A percentile compares a stretch with the other conserved stretches of the same genome.
phyloP scores from a whole-genome alignment of 129 eudicot species.

The Dittrichia graveolens region DNA sequence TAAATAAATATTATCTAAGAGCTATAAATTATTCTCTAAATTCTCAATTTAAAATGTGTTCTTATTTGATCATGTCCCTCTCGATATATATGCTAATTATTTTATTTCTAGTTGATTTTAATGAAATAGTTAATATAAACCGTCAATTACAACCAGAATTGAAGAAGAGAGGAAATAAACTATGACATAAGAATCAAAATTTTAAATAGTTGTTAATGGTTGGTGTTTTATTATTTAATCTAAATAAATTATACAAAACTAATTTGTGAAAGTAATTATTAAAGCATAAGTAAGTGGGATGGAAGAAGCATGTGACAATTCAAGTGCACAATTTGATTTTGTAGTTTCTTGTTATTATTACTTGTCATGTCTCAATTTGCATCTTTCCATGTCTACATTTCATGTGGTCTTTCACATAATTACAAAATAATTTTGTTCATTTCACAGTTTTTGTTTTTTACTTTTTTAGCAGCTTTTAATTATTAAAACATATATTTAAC shows the following conservation, averaged over 20 bases:
- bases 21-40: too few relatives aligned
- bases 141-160: too few relatives aligned
- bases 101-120: too few relatives aligned
- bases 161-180: too few relatives aligned
- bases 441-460: not conserved
- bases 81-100: too few relatives aligned
- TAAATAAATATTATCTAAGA: too few relatives aligned
- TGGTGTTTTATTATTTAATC: not conserved
- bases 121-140: too few relatives aligned
- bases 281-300: not conserved
- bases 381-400: constrained; percentile 6
- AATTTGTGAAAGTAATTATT: not conserved
- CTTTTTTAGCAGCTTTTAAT: not conserved
- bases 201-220: not conserved
- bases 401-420: not conserved
- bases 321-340: constrained; percentile 27
- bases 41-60: too few relatives aligned
- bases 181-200: too few relatives aligned
- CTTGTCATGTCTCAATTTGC: constrained; percentile 11
- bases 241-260: not conserved
- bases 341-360: constrained; percentile 11
- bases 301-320: not conserved
- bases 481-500: not conserved
- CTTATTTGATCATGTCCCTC: too few relatives aligned
- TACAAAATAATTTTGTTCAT: not conserved